Percentiles rank a stretch among this genome's conserved stretches.
Evolutionary conservation across 768 basidiomycete genomes (phyloP).

Genomic region (Coprinellus aureogranulatus): DNA sequence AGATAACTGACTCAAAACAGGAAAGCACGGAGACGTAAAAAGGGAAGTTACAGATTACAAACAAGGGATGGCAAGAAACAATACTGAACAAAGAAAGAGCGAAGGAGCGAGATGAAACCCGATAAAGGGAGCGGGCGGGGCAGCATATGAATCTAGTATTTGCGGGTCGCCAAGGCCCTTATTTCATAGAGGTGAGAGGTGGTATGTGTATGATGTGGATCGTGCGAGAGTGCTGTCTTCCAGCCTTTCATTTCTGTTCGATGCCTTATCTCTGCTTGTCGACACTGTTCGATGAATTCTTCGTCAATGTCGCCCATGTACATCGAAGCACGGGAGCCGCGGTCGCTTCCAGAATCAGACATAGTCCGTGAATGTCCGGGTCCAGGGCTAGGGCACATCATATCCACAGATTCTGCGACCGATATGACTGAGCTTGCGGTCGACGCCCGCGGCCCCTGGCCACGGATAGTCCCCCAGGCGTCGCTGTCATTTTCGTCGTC

Average conservation of each 20-base stretch:
- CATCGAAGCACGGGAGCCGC: constrained; percentile 77
- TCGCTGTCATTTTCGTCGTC: constrained; percentile 86
- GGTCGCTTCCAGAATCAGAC: constrained; percentile 76
- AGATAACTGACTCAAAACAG: constrained; percentile 8
- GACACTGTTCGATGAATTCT: constrained; percentile 67
- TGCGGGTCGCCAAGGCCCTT: constrained; percentile 80
- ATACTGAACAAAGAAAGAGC: constrained; percentile 22
- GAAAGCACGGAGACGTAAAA: neutral
- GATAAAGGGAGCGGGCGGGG: too few relatives aligned
- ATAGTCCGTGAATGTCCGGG: constrained; percentile 62
- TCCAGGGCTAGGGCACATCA: constrained; percentile 56
- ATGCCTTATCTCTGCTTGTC: constrained; percentile 79
- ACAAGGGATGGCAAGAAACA: constrained; percentile 12
- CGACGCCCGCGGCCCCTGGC: constrained; percentile 28
- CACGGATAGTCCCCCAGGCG: constrained; percentile 77
- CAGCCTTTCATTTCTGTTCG: constrained; percentile 82
- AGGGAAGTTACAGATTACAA: neutral
- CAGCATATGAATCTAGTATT: constrained; percentile 50
- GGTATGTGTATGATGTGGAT: constrained; percentile 37
- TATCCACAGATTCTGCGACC: constrained; percentile 22
- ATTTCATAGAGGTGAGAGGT: constrained; percentile 73
- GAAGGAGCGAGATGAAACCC: too few relatives aligned
- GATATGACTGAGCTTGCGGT: constrained; percentile 31
- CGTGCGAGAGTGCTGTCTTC: constrained; percentile 42
- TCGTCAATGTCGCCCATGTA: constrained; percentile 73